These are phyloP conservation scores for Nigrospora oryzae DNA, from an alignment of 2,329 filamentous ascomycete genomes.

Conservation along the genomic window DNA sequence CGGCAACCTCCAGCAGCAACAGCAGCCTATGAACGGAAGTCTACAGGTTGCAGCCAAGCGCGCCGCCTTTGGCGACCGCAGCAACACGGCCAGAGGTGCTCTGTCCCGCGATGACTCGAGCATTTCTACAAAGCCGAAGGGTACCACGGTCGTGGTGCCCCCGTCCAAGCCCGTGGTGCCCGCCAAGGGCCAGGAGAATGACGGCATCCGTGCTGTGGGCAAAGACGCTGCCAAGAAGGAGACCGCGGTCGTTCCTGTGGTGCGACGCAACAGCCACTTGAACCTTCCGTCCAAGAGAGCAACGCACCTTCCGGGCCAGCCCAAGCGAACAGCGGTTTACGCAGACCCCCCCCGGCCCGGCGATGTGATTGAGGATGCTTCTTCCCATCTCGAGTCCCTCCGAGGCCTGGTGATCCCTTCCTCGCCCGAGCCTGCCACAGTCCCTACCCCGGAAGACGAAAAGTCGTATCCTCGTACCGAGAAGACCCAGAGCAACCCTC, in stretches of 20 bases:
- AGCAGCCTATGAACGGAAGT: constrained; percentile 40
- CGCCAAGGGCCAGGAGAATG: constrained; percentile 36
- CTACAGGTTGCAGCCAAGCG: constrained; percentile 64
- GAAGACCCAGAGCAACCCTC: constrained; percentile 1
- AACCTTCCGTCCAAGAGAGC: constrained; percentile 7
- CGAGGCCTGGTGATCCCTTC: neutral
- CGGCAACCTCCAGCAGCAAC: constrained; percentile 35
- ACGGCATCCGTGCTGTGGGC: constrained; percentile 8
- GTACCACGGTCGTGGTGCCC: constrained; percentile 12
- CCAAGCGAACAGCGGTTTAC: constrained; percentile 6
- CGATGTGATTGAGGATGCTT: constrained; percentile 6
- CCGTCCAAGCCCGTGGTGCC: constrained; percentile 11
- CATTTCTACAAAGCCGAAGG: constrained; percentile 21
- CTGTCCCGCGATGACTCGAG: constrained; percentile 11
- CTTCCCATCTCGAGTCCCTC: neutral
- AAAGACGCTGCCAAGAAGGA: constrained; percentile 23
- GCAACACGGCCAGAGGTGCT: constrained; percentile 44
- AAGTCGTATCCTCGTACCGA: neutral
- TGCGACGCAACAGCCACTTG: constrained; percentile 16
- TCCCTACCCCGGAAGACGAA: neutral
- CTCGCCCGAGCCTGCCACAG: neutral
- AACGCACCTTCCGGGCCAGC: constrained; percentile 2
- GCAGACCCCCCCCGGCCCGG: too few relatives aligned
- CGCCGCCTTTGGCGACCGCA: constrained; percentile 74
- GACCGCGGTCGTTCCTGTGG: constrained; percentile 24